Evolutionary conservation across 176 grass and related monocot species (phyloP).

Genomic region (Puccinellia tenuiflora): DNA sequence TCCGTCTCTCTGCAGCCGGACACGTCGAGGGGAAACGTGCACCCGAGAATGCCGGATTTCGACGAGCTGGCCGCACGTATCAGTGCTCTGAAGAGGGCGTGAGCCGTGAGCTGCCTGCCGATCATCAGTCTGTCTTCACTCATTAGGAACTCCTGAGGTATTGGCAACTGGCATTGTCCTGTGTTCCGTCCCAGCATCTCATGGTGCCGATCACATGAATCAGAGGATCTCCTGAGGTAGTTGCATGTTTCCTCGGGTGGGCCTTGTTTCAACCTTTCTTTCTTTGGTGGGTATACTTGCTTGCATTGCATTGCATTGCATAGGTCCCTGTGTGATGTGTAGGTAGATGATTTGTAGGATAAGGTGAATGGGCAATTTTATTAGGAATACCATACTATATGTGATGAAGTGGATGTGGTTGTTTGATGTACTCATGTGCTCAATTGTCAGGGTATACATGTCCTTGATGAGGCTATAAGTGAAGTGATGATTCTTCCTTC

Average conservation of each 20-base stretch:
- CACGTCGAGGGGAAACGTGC: slow-evolving; percentile 35
- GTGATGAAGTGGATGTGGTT: not conserved
- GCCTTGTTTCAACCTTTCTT: not conserved
- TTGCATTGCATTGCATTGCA: slow-evolving; percentile 10
- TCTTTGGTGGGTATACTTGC: slow-evolving; percentile 27
- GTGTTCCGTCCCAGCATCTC: not conserved
- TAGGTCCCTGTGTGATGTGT: not conserved
- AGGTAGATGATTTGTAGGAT: not conserved
- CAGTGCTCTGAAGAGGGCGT: slow-evolving; percentile 40
- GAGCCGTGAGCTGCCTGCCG: slow-evolving; percentile 14
- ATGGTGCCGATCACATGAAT: not conserved
- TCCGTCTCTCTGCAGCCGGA: slow-evolving; percentile 47
- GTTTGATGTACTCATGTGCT: slow-evolving; percentile 19
- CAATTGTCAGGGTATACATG: slow-evolving; percentile 22
- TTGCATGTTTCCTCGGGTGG: not conserved
- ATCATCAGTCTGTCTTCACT: not conserved
- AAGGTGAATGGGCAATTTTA: not conserved
- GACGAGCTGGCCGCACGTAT: slow-evolving; percentile 54
- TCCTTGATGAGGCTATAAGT: slow-evolving; percentile 12
- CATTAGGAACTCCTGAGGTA: not conserved
- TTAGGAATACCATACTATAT: slow-evolving; percentile 26
- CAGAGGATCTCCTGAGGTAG: not conserved
- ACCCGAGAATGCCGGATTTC: slow-evolving; percentile 47
- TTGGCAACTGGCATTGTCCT: not conserved
- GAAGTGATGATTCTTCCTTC: not conserved